Evolutionary conservation across 2,329 filamentous ascomycete species (phyloP).

Genomic region (Dendrostoma leiphaemia): DNA sequence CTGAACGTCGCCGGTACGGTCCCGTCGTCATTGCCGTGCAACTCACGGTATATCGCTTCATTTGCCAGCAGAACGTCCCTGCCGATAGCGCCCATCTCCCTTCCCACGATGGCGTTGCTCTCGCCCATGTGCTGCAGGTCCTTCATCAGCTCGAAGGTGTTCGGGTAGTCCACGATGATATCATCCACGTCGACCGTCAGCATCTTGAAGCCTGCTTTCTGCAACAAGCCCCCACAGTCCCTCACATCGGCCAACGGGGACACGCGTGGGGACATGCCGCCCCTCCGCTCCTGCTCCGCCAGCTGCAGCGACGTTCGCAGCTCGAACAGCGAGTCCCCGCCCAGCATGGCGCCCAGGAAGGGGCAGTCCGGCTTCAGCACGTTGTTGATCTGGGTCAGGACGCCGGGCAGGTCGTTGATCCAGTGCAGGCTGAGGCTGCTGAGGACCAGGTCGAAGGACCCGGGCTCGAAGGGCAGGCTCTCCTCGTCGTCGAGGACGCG

Average conservation of each 20-base stretch:
- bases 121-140: conserved; percentile 97
- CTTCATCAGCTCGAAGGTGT: conserved; percentile 85
- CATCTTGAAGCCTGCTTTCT: conserved; percentile 89
- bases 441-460: conserved; percentile 84
- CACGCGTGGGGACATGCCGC: conserved; percentile 88
- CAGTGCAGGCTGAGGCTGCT: conserved; percentile 91
- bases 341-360: conserved; percentile 94
- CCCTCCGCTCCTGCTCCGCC: conserved; percentile 83
- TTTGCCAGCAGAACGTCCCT: conserved; percentile 84
- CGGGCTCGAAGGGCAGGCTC: conserved; percentile 70
- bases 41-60: conserved; percentile 81
- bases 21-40: conserved; percentile 81
- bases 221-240: conserved; percentile 84
- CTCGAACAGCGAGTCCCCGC: conserved; percentile 91
- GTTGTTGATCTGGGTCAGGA: conserved; percentile 80
- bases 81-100: conserved; percentile 74
- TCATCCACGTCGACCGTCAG: conserved; percentile 97
- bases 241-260: conserved; percentile 89
- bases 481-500: conserved; percentile 74
- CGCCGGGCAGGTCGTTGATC: conserved; percentile 92
- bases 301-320: conserved; percentile 90
- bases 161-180: conserved; percentile 91
- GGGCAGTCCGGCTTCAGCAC: conserved; percentile 87
- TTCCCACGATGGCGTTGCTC: conserved; percentile 81
- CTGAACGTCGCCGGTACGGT: conserved; percentile 87